Base-by-base conservation (phyloP, 352 stramenopile genomes). In the Phytophthora pluvialis region DNA sequence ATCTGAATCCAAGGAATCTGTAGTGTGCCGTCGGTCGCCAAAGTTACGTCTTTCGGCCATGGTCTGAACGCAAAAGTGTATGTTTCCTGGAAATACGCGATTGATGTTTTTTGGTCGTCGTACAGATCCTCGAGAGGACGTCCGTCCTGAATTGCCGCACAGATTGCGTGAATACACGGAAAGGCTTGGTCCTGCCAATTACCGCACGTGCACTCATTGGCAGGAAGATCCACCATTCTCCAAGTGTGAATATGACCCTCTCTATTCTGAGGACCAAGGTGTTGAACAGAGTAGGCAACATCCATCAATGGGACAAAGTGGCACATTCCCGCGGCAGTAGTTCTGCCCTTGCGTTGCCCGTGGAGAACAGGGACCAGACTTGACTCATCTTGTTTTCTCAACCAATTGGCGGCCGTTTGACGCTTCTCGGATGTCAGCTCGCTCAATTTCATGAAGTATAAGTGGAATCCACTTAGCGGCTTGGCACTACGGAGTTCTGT, bases 121-220 rank as follows among this genome's bases (percentile, higher is more conserved):
- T 70, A 70, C 6, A 64, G 16, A 18, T 18, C 13, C 1, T 59
- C 39, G 1, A 64, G 0, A 31, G 15, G 16, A 1, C 11, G 16
- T 0, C 47, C 46, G 7, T 70, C 25, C 18, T 59, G 1, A 5
- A 48, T 36, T 10, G 53, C 45, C 3, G 52, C 46, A 5, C 26
- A 48, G 12, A 70, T 21, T 3, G 61, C 61, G 5, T 64, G 52
- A 11, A 64, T 51, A 35, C 52, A 70, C 9, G 60, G 43, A 48
- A 67, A 61, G 0, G 12, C 21, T 21, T 21, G 21, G 15, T 43
- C 36, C 18, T 21, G 1, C 36, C 36, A 43, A 21, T 21, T 21
- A 21, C 9, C 36, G 15, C 36, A 43, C 10, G 13, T 43, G 36
- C 36, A 43, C 12, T 43, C 36, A 8, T 5, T 8, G 4, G 4